Evolutionary conservation across 352 stramenopile species (phyloP).

Genomic region (Globisporangium mamillatum): DNA sequence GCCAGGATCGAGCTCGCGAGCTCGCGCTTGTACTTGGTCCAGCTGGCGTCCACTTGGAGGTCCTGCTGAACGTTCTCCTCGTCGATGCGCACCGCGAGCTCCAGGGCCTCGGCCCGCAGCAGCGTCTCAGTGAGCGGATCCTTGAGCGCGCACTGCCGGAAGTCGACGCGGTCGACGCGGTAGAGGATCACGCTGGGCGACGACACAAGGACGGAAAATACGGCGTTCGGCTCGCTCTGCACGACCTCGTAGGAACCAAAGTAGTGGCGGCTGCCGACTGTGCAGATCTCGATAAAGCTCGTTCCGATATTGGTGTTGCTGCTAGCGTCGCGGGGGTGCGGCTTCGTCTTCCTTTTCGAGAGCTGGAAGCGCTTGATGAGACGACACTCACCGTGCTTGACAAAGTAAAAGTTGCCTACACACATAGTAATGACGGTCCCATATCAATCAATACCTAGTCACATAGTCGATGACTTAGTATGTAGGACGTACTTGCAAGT

Average conservation of each 20-base stretch:
- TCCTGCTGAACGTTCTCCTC: constrained; percentile 40
- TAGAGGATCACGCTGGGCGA: constrained; percentile 61
- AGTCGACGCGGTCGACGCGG: constrained; percentile 64
- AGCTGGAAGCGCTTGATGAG: constrained; percentile 51
- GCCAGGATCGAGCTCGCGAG: constrained; percentile 36
- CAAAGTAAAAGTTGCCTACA: constrained; percentile 58
- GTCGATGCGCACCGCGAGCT: constrained; percentile 39
- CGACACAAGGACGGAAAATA: constrained; percentile 59
- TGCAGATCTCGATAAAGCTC: constrained; percentile 57
- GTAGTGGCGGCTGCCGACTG: constrained; percentile 53
- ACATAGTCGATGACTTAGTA: not conserved
- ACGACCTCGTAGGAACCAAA: constrained; percentile 62
- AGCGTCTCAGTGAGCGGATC: constrained; percentile 45
- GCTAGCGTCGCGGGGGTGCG: too few relatives aligned
- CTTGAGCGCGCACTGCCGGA: constrained; percentile 61
- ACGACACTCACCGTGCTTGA: constrained; percentile 62
- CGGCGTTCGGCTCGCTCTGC: constrained; percentile 29
- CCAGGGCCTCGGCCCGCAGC: constrained; percentile 37
- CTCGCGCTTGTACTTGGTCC: constrained; percentile 50
- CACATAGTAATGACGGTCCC: not conserved
- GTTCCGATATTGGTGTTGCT: constrained; percentile 15
- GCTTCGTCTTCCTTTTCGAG: not conserved
- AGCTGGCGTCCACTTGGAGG: constrained; percentile 41
- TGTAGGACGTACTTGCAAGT: constrained; percentile 32
- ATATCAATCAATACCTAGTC: not conserved